Base-by-base conservation (phyloP, 768 basidiomycete species). In the Mycena olivaceomarginata region DNA sequence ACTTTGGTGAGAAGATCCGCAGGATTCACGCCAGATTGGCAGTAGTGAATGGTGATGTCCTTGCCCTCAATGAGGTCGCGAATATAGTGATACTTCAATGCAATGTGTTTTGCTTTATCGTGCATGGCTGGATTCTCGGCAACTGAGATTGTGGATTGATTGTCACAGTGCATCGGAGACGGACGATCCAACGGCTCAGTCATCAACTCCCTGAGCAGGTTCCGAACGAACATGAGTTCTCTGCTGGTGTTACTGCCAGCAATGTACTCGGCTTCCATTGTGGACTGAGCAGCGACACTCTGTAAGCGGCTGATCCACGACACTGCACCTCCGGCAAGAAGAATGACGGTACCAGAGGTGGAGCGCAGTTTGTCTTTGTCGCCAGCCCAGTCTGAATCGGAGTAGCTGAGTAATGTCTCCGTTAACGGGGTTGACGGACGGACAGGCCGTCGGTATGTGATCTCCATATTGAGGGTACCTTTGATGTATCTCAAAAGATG, bases 181-280 rank as follows among this genome's bases (percentile, higher is more conserved):
- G 69, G 25, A 20, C 46, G 41, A n/a, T 60, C 43, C 57, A 60
- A 13, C 2, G 57, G 57, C 1, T 11, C 0, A 0, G 13, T 57
- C 41, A 70, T 7, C 0, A 60, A 13, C 13, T 70, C 69, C 0
- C 57, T 43, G 8, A 60, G 43, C 25, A 15, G 69, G 16, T 70
- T 45, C 41, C 59, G 69, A 3, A 62, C 59, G 25, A 70, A 70
- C 40, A 60, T 60, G 8, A 70, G 40, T 20, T 69, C 67, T 8
- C 53, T 18, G 11, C 67, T 37, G 1, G 68, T 25, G 9, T 59
- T 56, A 40, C 56, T 70, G 43, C 25, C 25, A 2, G 69, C 57
- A 4, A 70, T 48, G 25, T 70, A 70, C 5, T 70, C 69, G 9
- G 69, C 69, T 18, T 70, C 69, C 69, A 70, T 62, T 0, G 69